Percentiles rank a stretch among this genome's conserved stretches.
These are phyloP conservation scores for Solanum etuberosum DNA, from an alignment of 257 asterid genomes.

Conservation along the genomic window DNA sequence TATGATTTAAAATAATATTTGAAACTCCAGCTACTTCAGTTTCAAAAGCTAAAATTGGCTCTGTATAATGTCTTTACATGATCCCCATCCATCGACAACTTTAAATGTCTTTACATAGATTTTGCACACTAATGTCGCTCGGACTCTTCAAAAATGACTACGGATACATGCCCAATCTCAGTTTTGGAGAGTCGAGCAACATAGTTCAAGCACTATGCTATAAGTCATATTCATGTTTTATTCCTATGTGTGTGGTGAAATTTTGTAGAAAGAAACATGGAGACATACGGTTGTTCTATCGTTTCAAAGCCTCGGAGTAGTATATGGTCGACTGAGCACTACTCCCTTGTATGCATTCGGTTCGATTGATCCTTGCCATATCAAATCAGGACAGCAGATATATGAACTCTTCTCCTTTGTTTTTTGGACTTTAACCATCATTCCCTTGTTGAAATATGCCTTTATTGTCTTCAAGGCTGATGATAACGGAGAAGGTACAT, in stretches of 20 bases:
- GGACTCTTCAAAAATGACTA: not conserved
- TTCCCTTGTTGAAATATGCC: slow-evolving; percentile 76
- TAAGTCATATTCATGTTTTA: not conserved
- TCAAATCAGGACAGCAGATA: slow-evolving; percentile 47
- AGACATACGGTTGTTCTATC: slow-evolving; percentile 49
- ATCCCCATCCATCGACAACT: not conserved
- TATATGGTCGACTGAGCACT: slow-evolving; percentile 82
- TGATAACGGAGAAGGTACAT: slow-evolving; percentile 89
- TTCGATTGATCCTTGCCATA: slow-evolving; percentile 41
- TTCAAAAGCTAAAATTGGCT: not conserved
- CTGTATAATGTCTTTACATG: not conserved
- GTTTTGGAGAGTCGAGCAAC: not conserved
- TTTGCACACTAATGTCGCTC: not conserved
- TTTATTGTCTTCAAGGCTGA: slow-evolving; percentile 68
- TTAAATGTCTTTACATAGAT: not conserved
- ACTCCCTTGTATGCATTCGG: slow-evolving; percentile 84
- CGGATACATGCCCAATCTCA: rapidly evolving
- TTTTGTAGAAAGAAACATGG: slow-evolving; percentile 39
- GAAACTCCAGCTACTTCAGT: not conserved
- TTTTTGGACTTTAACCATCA: slow-evolving; percentile 75
- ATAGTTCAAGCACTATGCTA: not conserved
- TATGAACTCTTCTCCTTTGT: slow-evolving; percentile 73
- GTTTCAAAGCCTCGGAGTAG: slow-evolving; percentile 89
- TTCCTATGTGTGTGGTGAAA: not conserved
- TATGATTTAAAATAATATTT: not conserved